Base-by-base conservation (phyloP, 495 filamentous ascomycete genomes). In the Xylaria curta region DNA sequence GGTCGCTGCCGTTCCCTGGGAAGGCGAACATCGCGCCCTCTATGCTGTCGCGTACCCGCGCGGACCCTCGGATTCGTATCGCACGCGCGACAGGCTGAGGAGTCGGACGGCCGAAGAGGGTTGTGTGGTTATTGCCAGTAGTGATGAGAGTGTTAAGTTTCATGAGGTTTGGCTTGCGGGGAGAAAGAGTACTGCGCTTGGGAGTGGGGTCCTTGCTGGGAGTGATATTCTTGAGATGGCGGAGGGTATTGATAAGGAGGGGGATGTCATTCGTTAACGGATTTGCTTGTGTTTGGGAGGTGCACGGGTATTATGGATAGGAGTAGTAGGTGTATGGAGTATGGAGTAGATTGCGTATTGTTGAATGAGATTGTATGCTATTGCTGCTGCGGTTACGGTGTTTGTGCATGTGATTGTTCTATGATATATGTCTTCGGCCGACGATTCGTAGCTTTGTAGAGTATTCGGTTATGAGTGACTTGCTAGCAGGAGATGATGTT, bases 131-230 rank as follows among this genome's bases (percentile, higher is more conserved):
- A 92, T 99, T 64, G 97, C 95, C 38, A 93, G 93, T 33, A 97
- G 94, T 75, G 96, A 98, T 81, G 91, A 93, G 78, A 97, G 90
- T 75, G 93, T 99, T 78, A 95, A 96, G 80, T 99, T 98, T 74
- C 95, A 99, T 79, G 95, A 98, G 81, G 89, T 99, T 13, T 98
- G 94, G 97, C 85, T 85, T 17, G 89, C 90, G 17, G 83, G 87
- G 13, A 86, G 83, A 72, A 91, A 88, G 79, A 83, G 82, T 5
- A 86, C 85, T 3, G 80, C 86, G 4, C 83, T 85, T 24, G 86
- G 86, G 13, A 84, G 83, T 51, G 94, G 95, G 8, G 82, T 93
- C 61, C 84, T 97, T 46, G 94, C 92, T 28, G 92, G 95, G 4
- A 97, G 94, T 78, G 90, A 91, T 76, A 97, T 99, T 72, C 86